Evolutionary conservation across 805 yeast species (phyloP).

Genomic region (Candida saitoana): DNA sequence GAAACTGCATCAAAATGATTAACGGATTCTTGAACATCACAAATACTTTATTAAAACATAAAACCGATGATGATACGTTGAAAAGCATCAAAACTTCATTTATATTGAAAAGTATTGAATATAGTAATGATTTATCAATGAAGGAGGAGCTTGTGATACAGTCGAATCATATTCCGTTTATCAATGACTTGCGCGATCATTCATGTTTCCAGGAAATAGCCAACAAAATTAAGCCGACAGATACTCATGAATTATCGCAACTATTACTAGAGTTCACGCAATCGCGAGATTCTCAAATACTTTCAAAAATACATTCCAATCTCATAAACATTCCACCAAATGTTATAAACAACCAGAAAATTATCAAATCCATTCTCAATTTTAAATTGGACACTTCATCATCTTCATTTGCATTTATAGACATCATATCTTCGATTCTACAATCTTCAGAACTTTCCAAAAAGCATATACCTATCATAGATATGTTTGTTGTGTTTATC

Average conservation of each 20-base stretch:
- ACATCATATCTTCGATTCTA: not conserved
- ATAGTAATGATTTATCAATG: slow-evolving; percentile 6
- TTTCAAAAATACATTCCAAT: slow-evolving; percentile 2
- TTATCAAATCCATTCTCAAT: not conserved
- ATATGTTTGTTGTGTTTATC: slow-evolving; percentile 4
- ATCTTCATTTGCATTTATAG: slow-evolving; percentile 1
- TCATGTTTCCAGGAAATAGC: slow-evolving; percentile 1
- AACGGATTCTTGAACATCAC: slow-evolving; percentile 23
- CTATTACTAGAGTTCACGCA: slow-evolving; percentile 5
- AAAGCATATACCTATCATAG: slow-evolving; percentile 7
- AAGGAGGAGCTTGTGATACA: slow-evolving; percentile 6
- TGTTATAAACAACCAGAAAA: not conserved
- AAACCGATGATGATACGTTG: slow-evolving; percentile 3
- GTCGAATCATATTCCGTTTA: slow-evolving; percentile 6
- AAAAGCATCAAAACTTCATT: slow-evolving; percentile 8
- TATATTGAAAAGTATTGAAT: slow-evolving; percentile 11
- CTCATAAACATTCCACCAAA: slow-evolving; percentile 1
- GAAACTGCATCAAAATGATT: slow-evolving; percentile 21
- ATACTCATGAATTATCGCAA: not conserved
- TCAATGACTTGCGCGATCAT: slow-evolving; percentile 8
- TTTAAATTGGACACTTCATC: slow-evolving; percentile 1
- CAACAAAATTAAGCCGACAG: not conserved
- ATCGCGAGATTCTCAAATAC: slow-evolving; percentile 2
- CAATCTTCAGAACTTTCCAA: slow-evolving; percentile 1
- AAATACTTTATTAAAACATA: slow-evolving; percentile 10